Conservation (phyloP, 495 filamentous ascomycete species). For the Penicillium coffeae region DNA sequence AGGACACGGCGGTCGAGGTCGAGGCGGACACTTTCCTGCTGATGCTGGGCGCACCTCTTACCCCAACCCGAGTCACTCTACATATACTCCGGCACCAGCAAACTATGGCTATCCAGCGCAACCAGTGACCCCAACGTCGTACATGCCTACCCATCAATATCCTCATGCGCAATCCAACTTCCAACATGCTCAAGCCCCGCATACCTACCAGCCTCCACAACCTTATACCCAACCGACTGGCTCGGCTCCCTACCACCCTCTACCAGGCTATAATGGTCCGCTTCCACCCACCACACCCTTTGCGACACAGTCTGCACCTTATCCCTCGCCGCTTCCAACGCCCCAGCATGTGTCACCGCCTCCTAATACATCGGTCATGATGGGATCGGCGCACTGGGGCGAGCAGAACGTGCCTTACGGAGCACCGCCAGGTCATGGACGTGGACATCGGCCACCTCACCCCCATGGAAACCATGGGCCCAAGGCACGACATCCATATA, state of each 20-base stretch:
- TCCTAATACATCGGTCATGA: constrained; percentile 44
- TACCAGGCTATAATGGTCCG: constrained; percentile 27
- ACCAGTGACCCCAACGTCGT: constrained; percentile 21
- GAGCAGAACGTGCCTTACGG: constrained; percentile 32
- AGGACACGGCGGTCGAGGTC: constrained; percentile 48
- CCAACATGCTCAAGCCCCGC: constrained; percentile 22
- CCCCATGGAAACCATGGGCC: constrained; percentile 34
- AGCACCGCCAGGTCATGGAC: constrained; percentile 19
- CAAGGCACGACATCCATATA: constrained; percentile 32
- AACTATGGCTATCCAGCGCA: constrained; percentile 34
- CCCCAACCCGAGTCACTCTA: constrained; percentile 10
- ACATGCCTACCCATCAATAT: constrained; percentile 27
- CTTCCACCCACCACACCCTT: constrained; percentile 20
- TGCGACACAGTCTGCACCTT: constrained; percentile 24
- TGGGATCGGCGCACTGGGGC: constrained; percentile 57
- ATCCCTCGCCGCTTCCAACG: constrained; percentile 19
- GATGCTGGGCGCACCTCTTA: constrained; percentile 21
- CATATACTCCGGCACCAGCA: constrained; percentile 28
- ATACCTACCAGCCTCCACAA: constrained; percentile 21
- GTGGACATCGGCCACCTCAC: constrained; percentile 29
- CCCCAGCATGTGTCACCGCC: constrained; percentile 20
- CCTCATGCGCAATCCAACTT: constrained; percentile 24
- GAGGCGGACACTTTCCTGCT: constrained; percentile 49
- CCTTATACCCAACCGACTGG: constrained; percentile 27
- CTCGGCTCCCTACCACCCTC: constrained; percentile 24